These are phyloP conservation scores for Handroanthus guayacan DNA, from an alignment of 257 asterid species.

Conservation along the genomic window DNA sequence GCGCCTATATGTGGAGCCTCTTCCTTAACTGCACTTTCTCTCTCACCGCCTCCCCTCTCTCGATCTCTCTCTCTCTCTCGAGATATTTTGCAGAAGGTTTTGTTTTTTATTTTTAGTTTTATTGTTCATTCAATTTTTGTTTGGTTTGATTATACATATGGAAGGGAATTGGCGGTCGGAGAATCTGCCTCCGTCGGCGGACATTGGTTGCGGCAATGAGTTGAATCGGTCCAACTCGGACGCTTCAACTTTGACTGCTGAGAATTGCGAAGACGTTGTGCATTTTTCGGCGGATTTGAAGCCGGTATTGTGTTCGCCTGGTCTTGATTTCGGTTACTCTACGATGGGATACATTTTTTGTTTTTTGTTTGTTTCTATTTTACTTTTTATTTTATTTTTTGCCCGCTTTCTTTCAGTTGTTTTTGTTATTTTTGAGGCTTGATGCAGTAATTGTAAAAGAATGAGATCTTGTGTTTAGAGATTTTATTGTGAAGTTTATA, in stretches of 20 bases:
- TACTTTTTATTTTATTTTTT: too few species aligned
- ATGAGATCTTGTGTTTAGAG: conserved; percentile 12
- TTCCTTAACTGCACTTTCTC: conserved; percentile 31
- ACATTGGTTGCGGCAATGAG: conserved; percentile 29
- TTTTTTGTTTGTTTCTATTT: neutral
- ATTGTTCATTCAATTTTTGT: conserved; percentile 7
- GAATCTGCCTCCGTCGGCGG: conserved; percentile 35
- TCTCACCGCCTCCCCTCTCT: conserved; percentile 36
- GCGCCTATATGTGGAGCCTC: conserved; percentile 69
- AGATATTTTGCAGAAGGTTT: conserved; percentile 3
- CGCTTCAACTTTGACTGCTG: conserved; percentile 53
- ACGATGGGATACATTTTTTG: neutral
- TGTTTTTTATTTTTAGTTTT: neutral
- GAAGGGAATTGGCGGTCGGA: conserved; percentile 40
- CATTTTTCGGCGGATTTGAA: conserved; percentile 33
- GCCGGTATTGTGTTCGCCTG: conserved; percentile 41
- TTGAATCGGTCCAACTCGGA: conserved; percentile 52
- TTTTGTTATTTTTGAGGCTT: neutral
- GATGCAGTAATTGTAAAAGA: conserved; percentile 18
- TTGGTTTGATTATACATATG: conserved; percentile 31
- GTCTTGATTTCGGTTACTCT: conserved; percentile 10
- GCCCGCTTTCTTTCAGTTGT: neutral
- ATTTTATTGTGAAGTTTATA: conserved; percentile 17
- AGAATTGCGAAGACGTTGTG: conserved; percentile 42
- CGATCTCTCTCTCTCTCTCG: conserved; percentile 19